Base-by-base conservation (phyloP, 495 filamentous ascomycete species). In the Aspergillus bridgeri region DNA sequence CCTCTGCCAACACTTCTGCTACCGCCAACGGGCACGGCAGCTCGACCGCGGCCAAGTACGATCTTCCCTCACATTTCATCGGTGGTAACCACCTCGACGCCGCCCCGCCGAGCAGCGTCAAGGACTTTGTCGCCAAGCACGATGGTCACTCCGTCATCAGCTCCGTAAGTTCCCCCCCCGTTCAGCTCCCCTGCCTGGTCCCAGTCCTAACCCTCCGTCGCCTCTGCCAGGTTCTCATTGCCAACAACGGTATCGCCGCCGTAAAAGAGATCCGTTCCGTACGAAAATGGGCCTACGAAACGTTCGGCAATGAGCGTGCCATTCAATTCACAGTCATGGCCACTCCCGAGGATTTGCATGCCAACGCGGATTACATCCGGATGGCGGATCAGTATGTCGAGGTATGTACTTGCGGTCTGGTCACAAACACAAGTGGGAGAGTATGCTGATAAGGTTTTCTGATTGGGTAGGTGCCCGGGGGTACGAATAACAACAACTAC, bases 401-500 rank as follows among this genome's bases (percentile, higher is more conserved):
- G 79, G 91, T 95, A 65, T 38, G 77, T 22, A 15, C 33, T 50
- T 45, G 24, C 6, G 21, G 17, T 24, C 1, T 20, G 19, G 43
- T 8, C 6, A 20, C 38, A 17, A 4, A 21, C n/a, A 8, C 9
- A 11, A 42, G 18, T 21, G 33, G 19, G 8, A 22, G 42, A 24
- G 15, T 20, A 7, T 44, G 53, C 18, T 57, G 50, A 57, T 62
- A 83, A 79, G n/a, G n/a, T n/a, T n/a, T n/a, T 42, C 2, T 42
- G n/a, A 15, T 24, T 33, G 2, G 38, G 19, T 51, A 67, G 64
- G 86, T 91, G 49, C 94, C 94, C n/a, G 94, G 94, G 64, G 94
- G 94, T 66, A 99, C 95, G 47, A 99, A 99, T 78, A 99, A 99
- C 81, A 97, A 99, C 85, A 99, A 99, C 77, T 99, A 99, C 72